A percentile compares a stretch with the other conserved stretches of the same genome.
Conservation (phyloP, 140 eudicot genomes). For the Senecio squalidus region DNA sequence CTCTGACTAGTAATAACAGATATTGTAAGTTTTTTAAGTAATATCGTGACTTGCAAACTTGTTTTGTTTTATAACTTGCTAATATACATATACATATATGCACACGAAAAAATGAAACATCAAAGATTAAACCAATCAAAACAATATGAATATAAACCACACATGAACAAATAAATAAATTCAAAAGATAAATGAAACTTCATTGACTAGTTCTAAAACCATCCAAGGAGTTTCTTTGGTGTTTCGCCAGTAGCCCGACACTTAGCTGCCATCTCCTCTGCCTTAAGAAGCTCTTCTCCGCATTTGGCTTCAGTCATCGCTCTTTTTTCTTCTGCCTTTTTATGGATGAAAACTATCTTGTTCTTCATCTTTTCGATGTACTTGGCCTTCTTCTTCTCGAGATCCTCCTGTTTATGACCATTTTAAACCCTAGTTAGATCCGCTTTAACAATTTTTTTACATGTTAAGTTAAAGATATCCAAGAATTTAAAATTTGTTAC, state of each 20-base stretch:
- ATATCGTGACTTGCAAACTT: constrained; percentile 20
- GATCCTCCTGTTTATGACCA: constrained; percentile 47
- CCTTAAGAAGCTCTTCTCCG: constrained; percentile 70
- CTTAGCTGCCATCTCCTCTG: constrained; percentile 70
- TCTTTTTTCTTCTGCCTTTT: constrained; percentile 64
- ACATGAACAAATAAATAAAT: constrained; percentile 26
- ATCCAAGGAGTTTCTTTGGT: constrained; percentile 63
- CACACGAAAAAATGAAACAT: constrained; percentile 40
- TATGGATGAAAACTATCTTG: constrained; percentile 55
- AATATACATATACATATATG: constrained; percentile 30
- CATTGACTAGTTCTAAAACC: constrained; percentile 24
- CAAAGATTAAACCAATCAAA: constrained; percentile 28
- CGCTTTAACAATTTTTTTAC: neutral
- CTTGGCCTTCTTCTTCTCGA: constrained; percentile 75
- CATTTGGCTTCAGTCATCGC: constrained; percentile 66
- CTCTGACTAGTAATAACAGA: too few relatives aligned
- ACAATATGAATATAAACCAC: constrained; percentile 30
- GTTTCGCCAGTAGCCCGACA: constrained; percentile 72
- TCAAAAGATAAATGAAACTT: neutral
- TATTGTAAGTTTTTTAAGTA: constrained; percentile 16
- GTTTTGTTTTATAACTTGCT: constrained; percentile 9
- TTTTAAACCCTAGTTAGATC: constrained; percentile 11
- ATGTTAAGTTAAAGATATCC: neutral
- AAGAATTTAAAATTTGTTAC: constrained; percentile 12
- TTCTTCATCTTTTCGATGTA: constrained; percentile 67